Evolutionary conservation across 257 asterid species (phyloP).

Genomic region (Solanum clarkiae): DNA sequence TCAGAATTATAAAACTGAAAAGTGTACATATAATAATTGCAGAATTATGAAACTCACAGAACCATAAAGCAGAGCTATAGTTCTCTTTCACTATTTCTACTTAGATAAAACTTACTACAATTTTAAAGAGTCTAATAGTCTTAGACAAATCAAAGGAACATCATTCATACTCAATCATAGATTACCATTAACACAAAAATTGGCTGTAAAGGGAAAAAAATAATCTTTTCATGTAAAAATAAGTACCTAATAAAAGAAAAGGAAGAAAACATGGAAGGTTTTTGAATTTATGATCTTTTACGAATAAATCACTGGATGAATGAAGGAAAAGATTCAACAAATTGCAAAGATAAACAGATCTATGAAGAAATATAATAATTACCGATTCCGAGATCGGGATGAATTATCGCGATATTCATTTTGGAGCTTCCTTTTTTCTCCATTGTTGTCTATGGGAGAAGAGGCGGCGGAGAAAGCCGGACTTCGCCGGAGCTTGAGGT

Average conservation of each 20-base stretch:
- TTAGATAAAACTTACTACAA: too few species aligned
- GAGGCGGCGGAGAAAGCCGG: background rate
- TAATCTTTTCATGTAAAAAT: too few species aligned
- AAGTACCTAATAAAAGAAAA: background rate
- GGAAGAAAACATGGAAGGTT: background rate
- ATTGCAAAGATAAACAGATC: background rate
- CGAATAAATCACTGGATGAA: background rate
- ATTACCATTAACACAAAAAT: background rate
- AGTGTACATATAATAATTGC: background rate
- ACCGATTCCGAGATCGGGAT: conserved; percentile 41
- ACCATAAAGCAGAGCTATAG: background rate
- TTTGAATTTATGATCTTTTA: background rate
- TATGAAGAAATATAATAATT: background rate
- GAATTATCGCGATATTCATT: conserved; percentile 23
- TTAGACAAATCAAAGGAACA: background rate
- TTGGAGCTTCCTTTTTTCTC: conserved; percentile 10
- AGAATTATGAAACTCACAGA: background rate
- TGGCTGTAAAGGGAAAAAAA: too few species aligned
- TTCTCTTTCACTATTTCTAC: background rate
- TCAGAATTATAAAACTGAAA: background rate
- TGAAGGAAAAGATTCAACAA: background rate
- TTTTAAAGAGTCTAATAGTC: background rate
- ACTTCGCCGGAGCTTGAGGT: background rate
- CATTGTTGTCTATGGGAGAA: conserved; percentile 3
- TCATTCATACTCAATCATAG: background rate